phyloP scores from a whole-genome alignment of 805 yeast species.

The Schwanniomyces sp. region DNA sequence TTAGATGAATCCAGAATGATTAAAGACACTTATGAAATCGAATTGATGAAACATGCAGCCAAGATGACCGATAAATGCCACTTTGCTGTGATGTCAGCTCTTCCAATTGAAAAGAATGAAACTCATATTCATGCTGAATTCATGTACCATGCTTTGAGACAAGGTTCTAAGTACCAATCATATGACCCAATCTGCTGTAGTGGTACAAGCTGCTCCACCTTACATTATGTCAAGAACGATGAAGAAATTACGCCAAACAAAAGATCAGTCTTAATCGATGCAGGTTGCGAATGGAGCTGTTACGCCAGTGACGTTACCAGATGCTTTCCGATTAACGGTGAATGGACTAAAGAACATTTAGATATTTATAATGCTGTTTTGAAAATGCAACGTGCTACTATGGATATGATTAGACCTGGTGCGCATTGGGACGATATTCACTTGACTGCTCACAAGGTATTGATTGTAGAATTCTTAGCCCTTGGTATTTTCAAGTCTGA shows the following conservation, averaged over 20 bases:
- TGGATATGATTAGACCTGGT: constrained; percentile 78
- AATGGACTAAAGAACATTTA: constrained; percentile 85
- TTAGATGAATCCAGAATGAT: constrained; percentile 84
- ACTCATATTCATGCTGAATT: constrained; percentile 96
- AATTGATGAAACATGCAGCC: constrained; percentile 75
- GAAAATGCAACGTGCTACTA: constrained; percentile 77
- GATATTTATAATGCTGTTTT: constrained; percentile 76
- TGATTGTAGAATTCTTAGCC: constrained; percentile 67
- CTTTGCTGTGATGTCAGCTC: constrained; percentile 86
- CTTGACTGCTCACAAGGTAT: constrained; percentile 70
- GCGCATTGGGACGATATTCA: constrained; percentile 85
- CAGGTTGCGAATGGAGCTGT: constrained; percentile 96
- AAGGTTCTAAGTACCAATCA: constrained; percentile 85
- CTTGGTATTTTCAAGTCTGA: constrained; percentile 73
- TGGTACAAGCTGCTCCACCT: constrained; percentile 86
- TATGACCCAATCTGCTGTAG: constrained; percentile 96
- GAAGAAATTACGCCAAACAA: constrained; percentile 46
- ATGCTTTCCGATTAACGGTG: constrained; percentile 89
- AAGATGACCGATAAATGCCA: constrained; percentile 86
- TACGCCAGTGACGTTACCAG: constrained; percentile 95
- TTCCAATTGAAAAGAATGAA: constrained; percentile 84
- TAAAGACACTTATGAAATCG: constrained; percentile 82
- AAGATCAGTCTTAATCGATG: constrained; percentile 80
- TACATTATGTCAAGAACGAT: constrained; percentile 87
- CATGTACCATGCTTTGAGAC: constrained; percentile 87